Evolutionary conservation across 2,329 filamentous ascomycete species (phyloP), one percentile per base, ranked within the genome.

Genomic region (Aphanocladium album): DNA sequence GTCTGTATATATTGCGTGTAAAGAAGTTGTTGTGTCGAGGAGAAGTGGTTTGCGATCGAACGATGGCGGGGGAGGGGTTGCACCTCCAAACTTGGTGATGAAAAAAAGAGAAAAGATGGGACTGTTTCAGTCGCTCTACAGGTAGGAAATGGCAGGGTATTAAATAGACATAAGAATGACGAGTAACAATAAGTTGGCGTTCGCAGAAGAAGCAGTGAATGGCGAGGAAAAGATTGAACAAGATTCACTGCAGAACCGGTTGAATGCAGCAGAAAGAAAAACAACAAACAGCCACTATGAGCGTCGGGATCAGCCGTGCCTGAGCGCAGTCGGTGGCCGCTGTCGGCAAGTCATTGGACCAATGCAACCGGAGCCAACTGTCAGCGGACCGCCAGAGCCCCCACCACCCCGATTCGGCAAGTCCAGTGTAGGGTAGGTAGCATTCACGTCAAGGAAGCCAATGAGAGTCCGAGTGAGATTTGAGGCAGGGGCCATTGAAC

Each of bases 61-160:
- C 41, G 19, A 56, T 56, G 46, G 61, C 30, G 61, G 61, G 61
- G 60, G 55, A 62, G 56, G 60, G 49, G 51, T 54, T 39, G 23
- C 11, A 35, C 8, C 17, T 5, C 12, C 2, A 37, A 27, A 25
- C 45, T 17, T 16, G 43, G n/a, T 53, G 49, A 19, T 47, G 17
- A 35, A 17, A 35, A 55, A 55, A 21, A 55, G 37, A 46, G 17
- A 8, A 47, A 47, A 3, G 16, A 41, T 41, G 57, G 17, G 43
- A 39, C n/a, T 37, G 54, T 49, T 14, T 57, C 30, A 19, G 54
- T 12, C 8, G 16, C 35, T n/a, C 6, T 17, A 16, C 21, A 41
- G 11, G n/a, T 23, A n/a, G 49, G 12, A 30, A 47, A 27, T 14
- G 8, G 45, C 11, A 19, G 25, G 25, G 21, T 45, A 30, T 57